These are phyloP conservation scores for Asterionellopsis glacialis DNA, from an alignment of 108 stramenopile species.

Conservation along the genomic window DNA sequence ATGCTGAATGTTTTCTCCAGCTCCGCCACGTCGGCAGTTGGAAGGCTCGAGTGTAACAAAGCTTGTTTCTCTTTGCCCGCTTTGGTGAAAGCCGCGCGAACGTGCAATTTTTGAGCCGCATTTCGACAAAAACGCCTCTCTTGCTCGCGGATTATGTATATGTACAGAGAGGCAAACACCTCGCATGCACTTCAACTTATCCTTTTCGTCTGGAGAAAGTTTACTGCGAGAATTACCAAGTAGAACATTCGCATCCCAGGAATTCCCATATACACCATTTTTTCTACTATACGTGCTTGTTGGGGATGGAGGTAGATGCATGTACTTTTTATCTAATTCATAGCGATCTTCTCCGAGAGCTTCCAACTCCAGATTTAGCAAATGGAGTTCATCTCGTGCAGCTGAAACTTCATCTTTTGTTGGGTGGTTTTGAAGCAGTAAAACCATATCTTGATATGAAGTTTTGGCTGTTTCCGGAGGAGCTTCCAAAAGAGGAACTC, in stretches of 20 bases:
- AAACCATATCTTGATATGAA: constrained; percentile 22
- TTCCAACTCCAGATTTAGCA: constrained; percentile 35
- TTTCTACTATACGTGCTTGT: neutral
- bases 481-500: constrained; percentile 1
- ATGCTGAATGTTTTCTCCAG: constrained; percentile 23
- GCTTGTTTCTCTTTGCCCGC: neutral
- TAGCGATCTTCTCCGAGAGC: constrained; percentile 33
- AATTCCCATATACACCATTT: neutral
- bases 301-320: constrained; percentile 2
- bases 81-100: constrained; percentile 8
- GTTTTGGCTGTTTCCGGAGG: neutral
- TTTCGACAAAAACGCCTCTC: constrained; percentile 26
- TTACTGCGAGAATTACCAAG: constrained; percentile 11
- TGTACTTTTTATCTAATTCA: constrained; percentile 15
- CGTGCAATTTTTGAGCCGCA: constrained; percentile 21
- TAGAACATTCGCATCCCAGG: constrained; percentile 27
- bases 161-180: constrained; percentile 36
- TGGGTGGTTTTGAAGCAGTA: constrained; percentile 26
- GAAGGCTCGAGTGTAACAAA: constrained; percentile 11
- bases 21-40: constrained; percentile 15
- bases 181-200: constrained; percentile 19
- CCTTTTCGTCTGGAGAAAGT: constrained; percentile 15
- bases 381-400: constrained; percentile 32
- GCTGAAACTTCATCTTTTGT: constrained; percentile 31
- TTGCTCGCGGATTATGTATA: constrained; percentile 12